phyloP scores from a whole-genome alignment of 2,329 filamentous ascomycete genomes.

The Fusarium buxicola region DNA sequence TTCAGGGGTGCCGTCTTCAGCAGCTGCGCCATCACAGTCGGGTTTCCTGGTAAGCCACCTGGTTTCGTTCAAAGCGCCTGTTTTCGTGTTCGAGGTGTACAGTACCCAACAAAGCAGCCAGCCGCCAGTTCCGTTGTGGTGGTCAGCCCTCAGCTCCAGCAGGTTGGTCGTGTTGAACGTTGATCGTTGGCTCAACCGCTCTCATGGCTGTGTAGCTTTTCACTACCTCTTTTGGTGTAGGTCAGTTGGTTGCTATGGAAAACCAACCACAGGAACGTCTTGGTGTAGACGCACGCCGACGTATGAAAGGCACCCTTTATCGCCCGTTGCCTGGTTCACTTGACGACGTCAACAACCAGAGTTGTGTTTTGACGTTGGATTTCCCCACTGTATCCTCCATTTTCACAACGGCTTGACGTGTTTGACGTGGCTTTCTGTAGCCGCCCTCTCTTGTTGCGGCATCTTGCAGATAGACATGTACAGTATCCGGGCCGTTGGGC shows the following conservation, averaged over 20 bases:
- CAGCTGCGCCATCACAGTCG: constrained; percentile 19
- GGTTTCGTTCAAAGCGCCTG: constrained; percentile 11
- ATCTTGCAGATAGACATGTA: constrained; percentile 24
- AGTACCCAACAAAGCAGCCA: constrained; percentile 8
- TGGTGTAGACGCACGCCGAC: constrained; percentile 2
- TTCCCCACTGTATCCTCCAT: background rate
- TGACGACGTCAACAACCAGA: constrained; percentile 7
- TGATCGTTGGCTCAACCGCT: background rate
- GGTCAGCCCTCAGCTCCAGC: constrained; percentile 11
- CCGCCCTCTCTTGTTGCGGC: constrained; percentile 19
- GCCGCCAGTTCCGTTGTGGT: constrained; percentile 11
- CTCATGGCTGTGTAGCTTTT: background rate
- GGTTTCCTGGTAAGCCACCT: constrained; percentile 1
- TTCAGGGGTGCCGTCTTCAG: constrained; percentile 21
- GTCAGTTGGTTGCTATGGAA: constrained; percentile 24
- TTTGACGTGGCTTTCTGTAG: constrained; percentile 32
- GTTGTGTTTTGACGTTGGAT: constrained; percentile 1
- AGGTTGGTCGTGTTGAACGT: background rate
- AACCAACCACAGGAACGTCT: constrained; percentile 9
- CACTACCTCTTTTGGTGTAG: background rate
- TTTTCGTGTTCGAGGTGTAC: background rate
- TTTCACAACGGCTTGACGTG: background rate
- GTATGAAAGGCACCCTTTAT: constrained; percentile 8
- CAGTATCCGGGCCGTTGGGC: constrained; percentile 17
- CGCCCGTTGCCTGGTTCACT: constrained; percentile 12